Base-by-base conservation (phyloP, 495 filamentous ascomycete species). In the Glutinoglossum americanum region DNA sequence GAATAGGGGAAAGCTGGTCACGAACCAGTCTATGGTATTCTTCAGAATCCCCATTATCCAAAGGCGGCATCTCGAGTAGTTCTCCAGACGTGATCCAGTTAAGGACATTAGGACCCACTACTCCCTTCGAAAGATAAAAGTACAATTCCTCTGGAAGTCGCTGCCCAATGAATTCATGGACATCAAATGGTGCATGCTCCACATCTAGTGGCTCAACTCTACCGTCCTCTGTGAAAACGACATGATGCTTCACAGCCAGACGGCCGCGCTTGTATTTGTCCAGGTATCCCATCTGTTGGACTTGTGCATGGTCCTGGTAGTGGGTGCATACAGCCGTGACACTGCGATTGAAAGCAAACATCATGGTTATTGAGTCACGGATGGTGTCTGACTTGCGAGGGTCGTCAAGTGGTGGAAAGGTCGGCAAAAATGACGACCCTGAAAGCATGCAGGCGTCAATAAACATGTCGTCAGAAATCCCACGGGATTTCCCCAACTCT, bases 91-190 rank as follows among this genome's bases (percentile, higher is more conserved):
- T 82, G 54, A 93, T 74, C 76, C 80, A 89, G 64, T 84, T 87
- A 9, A 93, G 75, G 17, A 94, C 71, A 41, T 88, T 81, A 1
- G 88, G 74, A 7, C 87, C 80, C 58, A 94, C 76, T 17, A 95
- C 68, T 30, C 86, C 92, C 32, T 78, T 81, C 59, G 87, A 86
- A 33, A 97, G 76, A 63, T 99, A 97, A 66, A 85, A 84, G 66
- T 88, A 94, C 6, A 99, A 72, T 69, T 99, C 93, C 56, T 89
- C 80, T 1, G 93, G 89, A 17, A 99, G 74, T 33, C 88, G 85
- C 56, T 89, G 80, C 23, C 89, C 88, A 61, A 94, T 82, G 65
- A 96, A 85, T 62, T 89, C 83, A 68, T 92, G 85, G 60, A 88
- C 76, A 67, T 97, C 90, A 23, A 72, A 74, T 19, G 92, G 89